These are phyloP conservation scores for Stylosanthes scabra DNA, from an alignment of 331 rosid species.

Conservation along the genomic window DNA sequence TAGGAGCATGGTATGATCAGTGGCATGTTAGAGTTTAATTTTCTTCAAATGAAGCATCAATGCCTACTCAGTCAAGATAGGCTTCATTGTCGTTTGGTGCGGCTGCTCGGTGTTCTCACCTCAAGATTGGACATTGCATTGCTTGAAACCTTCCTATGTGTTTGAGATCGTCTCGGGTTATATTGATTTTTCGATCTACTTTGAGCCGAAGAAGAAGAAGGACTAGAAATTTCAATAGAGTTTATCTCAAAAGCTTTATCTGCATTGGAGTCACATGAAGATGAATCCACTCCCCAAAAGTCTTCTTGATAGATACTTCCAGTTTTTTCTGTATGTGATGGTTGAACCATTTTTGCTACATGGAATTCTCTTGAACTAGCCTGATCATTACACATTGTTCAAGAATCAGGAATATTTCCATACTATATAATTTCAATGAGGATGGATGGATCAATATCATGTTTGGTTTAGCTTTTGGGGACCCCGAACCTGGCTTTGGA, in stretches of 20 bases:
- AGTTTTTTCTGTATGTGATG: slow-evolving; percentile 6
- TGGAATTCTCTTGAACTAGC: slow-evolving; percentile 28
- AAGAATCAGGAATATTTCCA: slow-evolving; percentile 3
- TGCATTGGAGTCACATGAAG: slow-evolving; percentile 42
- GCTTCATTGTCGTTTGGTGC: neutral
- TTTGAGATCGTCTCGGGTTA: slow-evolving; percentile 14
- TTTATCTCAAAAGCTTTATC: slow-evolving; percentile 20
- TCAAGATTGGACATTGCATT: slow-evolving; percentile 22
- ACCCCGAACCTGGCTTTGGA: neutral
- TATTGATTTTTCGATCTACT: slow-evolving; percentile 24
- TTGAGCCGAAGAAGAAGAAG: slow-evolving; percentile 27
- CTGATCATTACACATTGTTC: slow-evolving; percentile 7
- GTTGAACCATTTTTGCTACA: slow-evolving; percentile 11
- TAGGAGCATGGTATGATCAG: slow-evolving; percentile 13
- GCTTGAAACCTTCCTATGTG: slow-evolving; percentile 22
- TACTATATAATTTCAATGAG: slow-evolving; percentile 42
- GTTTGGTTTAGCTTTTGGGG: neutral
- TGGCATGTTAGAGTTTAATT: slow-evolving; percentile 15
- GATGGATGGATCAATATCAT: neutral
- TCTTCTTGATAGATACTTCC: slow-evolving; percentile 1
- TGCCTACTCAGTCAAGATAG: slow-evolving; percentile 13
- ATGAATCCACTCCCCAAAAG: slow-evolving; percentile 23
- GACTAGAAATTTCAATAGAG: slow-evolving; percentile 3
- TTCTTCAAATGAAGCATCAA: too few relatives aligned
- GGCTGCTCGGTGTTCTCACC: slow-evolving; percentile 45